Evolutionary conservation across 208 protist species (phyloP).

Genomic region (Spongospora subterranea): DNA sequence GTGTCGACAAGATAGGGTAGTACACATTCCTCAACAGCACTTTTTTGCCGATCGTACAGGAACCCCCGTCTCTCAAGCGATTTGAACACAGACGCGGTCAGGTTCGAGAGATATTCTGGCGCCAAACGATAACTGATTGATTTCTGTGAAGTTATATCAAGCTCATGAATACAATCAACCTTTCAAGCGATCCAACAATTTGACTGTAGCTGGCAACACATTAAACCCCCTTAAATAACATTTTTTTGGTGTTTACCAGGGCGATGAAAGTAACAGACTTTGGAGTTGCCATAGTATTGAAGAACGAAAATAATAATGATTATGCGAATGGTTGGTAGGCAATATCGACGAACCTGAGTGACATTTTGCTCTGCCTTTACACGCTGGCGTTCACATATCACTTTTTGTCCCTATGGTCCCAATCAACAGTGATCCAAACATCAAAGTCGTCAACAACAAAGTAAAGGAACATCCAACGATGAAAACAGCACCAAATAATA

Average conservation of each 20-base stretch:
- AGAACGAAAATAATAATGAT: too few species aligned
- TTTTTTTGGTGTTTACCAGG: slow-evolving; percentile 89
- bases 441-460: too few species aligned
- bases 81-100: slow-evolving; percentile 87
- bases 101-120: slow-evolving; percentile 81
- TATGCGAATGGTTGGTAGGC: too few species aligned
- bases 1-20: slow-evolving; percentile 86
- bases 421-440: too few species aligned
- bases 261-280: slow-evolving; percentile 86
- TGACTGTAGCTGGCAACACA: slow-evolving; percentile 82
- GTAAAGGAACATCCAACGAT: too few species aligned
- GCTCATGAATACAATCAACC: not conserved
- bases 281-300: not conserved
- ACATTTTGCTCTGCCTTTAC: too few species aligned
- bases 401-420: too few species aligned
- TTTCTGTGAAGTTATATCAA: not conserved
- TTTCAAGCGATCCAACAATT: not conserved
- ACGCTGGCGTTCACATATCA: too few species aligned
- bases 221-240: slow-evolving; percentile 84
- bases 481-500: too few species aligned
- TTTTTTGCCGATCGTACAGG: slow-evolving; percentile 90
- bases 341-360: too few species aligned
- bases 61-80: slow-evolving; percentile 89
- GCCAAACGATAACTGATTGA: slow-evolving; percentile 88
- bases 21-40: slow-evolving; percentile 90